Evolutionary conservation across 768 basidiomycete genomes (phyloP).

Genomic region (Mycena latifolia): DNA sequence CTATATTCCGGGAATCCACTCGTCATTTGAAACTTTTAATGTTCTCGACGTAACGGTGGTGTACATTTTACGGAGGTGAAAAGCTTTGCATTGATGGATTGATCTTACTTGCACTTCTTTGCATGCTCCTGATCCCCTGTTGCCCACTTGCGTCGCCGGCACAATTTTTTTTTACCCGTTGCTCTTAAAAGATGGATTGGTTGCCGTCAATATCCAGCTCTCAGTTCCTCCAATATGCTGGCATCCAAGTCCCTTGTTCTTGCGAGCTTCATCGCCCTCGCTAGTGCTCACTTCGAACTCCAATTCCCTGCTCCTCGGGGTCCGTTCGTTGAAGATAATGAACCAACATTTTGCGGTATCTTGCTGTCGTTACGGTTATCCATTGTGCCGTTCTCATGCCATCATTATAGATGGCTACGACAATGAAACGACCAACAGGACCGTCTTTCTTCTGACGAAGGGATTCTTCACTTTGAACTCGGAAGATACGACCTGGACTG

Average conservation of each 20-base stretch:
- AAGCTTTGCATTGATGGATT: no score
- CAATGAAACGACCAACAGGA: slow-evolving; percentile 64
- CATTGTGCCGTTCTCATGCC: slow-evolving; percentile 8
- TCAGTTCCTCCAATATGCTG: slow-evolving; percentile 44
- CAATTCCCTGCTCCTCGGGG: slow-evolving; percentile 85
- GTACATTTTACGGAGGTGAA: no score
- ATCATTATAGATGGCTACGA: slow-evolving; percentile 70
- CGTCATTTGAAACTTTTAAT: no score
- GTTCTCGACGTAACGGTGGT: no score
- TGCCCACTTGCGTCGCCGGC: no score
- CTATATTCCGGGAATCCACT: no score
- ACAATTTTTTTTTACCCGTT: no score
- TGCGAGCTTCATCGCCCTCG: slow-evolving; percentile 53
- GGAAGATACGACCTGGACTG: slow-evolving; percentile 72
- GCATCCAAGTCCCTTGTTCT: slow-evolving; percentile 51
- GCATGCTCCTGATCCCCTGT: no score
- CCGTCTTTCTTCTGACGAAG: slow-evolving; percentile 74
- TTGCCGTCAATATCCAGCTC: neutral
- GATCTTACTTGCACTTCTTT: no score
- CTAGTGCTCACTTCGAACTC: slow-evolving; percentile 83
- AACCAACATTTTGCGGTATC: slow-evolving; percentile 78
- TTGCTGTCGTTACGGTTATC: slow-evolving; percentile 2
- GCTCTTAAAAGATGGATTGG: no score
- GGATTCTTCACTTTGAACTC: slow-evolving; percentile 75
- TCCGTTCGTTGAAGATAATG: slow-evolving; percentile 69